Percentiles rank a stretch among this genome's conserved stretches.
Conservation (phyloP, 176 grass and related monocot species). For the Carex littledalei region DNA sequence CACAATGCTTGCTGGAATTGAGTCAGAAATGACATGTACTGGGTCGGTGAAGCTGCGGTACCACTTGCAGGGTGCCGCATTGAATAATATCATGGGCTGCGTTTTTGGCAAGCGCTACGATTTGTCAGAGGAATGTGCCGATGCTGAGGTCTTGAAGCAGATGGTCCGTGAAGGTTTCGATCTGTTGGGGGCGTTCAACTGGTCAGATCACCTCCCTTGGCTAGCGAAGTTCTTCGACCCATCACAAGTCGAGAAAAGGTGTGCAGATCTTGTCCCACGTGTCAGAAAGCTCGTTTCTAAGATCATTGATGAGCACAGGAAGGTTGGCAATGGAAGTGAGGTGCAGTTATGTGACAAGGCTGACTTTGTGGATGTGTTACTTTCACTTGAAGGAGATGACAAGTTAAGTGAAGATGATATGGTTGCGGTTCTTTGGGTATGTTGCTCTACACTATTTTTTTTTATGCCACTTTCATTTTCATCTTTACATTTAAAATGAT, state of each 20-base stretch:
- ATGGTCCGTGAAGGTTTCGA: constrained; percentile 84
- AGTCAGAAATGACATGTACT: constrained; percentile 21
- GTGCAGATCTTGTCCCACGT: constrained; percentile 45
- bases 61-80: constrained; percentile 55
- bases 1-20: constrained; percentile 32
- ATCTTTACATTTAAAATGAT: neutral
- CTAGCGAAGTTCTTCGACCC: constrained; percentile 53
- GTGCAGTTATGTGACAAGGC: constrained; percentile 13
- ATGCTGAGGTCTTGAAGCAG: constrained; percentile 45
- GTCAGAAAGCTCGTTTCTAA: constrained; percentile 44
- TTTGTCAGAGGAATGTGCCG: neutral
- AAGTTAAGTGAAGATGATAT: constrained; percentile 58
- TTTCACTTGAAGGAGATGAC: constrained; percentile 59
- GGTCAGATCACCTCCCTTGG: constrained; percentile 75
- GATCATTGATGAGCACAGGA: constrained; percentile 53
- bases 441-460: neutral
- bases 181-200: constrained; percentile 75
- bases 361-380: constrained; percentile 66
- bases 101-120: constrained; percentile 64
- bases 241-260: constrained; percentile 31
- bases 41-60: constrained; percentile 37
- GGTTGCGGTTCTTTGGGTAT: constrained; percentile 79
- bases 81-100: constrained; percentile 87
- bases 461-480: neutral
- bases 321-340: neutral